phyloP scores from a whole-genome alignment of 2,329 filamentous ascomycete species.

The Alternaria ethzedia region DNA sequence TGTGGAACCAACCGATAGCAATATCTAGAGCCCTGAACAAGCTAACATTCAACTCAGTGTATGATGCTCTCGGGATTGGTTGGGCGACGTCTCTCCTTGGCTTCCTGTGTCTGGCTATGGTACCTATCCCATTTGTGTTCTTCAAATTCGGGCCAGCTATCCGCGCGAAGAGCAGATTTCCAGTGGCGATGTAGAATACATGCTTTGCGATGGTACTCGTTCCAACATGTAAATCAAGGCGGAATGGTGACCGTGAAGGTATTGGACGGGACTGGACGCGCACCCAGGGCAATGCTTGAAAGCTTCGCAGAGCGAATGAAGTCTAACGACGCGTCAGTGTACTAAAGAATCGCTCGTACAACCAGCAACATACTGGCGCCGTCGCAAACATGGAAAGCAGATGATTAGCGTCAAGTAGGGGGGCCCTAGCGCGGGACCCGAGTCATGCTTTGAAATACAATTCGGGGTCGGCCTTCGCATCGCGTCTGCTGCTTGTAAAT shows the following conservation, averaged over 20 bases:
- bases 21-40: neutral
- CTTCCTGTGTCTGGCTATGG: conserved; percentile 46
- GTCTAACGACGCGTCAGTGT: neutral
- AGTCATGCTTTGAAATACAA: neutral
- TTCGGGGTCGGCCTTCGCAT: neutral
- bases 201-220: neutral
- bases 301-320: neutral
- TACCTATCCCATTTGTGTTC: conserved; percentile 39
- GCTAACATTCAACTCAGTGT: conserved; percentile 29
- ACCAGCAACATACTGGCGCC: neutral
- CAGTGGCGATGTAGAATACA: conserved; percentile 3
- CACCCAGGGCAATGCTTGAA: neutral
- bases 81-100: conserved; percentile 52
- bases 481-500: neutral
- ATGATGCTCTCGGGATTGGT: conserved; percentile 41
- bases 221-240: neutral
- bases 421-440: neutral
- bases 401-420: neutral
- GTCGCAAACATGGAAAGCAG: neutral
- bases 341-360: neutral
- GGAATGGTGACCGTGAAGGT: neutral
- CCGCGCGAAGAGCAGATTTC: conserved; percentile 32
- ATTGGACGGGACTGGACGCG: neutral
- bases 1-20: neutral
- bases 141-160: conserved; percentile 36